These are phyloP conservation scores for Clathrus columnatus DNA, from an alignment of 768 basidiomycete genomes.

Conservation along the genomic window DNA sequence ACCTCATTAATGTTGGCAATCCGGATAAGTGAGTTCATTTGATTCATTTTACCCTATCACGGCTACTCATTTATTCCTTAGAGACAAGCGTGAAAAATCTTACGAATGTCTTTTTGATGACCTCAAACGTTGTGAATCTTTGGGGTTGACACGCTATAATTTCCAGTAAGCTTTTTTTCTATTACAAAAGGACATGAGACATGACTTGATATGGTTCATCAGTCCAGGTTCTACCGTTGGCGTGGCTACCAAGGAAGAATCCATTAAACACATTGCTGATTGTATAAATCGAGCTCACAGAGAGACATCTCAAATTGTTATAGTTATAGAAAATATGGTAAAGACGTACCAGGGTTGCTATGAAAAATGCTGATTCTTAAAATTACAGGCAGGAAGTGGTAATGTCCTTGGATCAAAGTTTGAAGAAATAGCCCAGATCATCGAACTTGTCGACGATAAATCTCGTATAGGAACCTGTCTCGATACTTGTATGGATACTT, in stretches of 20 bases:
- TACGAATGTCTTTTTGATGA: constrained; percentile 82
- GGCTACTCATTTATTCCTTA: constrained; percentile 17
- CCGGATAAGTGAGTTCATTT: constrained; percentile 51
- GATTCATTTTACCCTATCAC: not conserved
- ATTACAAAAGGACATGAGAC: not conserved
- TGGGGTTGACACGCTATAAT: constrained; percentile 70
- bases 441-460: constrained; percentile 63
- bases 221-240: constrained; percentile 85
- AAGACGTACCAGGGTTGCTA: constrained; percentile 3
- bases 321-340: constrained; percentile 82
- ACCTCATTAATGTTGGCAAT: constrained; percentile 79
- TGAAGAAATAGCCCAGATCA: constrained; percentile 58
- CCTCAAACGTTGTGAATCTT: constrained; percentile 62
- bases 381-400: constrained; percentile 59
- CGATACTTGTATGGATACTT: constrained; percentile 57
- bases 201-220: not conserved
- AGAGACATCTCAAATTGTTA: constrained; percentile 46
- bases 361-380: not conserved
- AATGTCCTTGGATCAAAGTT: constrained; percentile 73
- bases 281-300: constrained; percentile 68
- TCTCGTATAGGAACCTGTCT: constrained; percentile 71
- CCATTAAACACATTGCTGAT: constrained; percentile 56
- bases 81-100: constrained; percentile 59
- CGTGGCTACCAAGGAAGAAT: constrained; percentile 47
- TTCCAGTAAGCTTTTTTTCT: constrained; percentile 59